A percentile compares a stretch with the other conserved stretches of the same genome.
Conservation (phyloP, 371 early-diverging fungal genomes). For the Polyrhizophydium stewartii region DNA sequence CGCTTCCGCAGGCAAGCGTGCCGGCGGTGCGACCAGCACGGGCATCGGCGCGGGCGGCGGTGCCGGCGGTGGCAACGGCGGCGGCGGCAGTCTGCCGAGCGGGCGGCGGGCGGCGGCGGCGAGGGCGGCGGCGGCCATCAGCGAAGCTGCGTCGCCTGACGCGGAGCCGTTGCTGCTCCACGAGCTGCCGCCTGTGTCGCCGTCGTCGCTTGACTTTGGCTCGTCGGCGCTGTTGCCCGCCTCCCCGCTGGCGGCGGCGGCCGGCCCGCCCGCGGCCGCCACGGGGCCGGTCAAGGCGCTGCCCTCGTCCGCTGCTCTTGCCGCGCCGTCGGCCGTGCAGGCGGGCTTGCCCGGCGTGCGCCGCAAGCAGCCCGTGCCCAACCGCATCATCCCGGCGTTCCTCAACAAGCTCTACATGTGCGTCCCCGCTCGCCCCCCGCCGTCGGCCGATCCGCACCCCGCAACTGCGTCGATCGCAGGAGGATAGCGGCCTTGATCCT, state of each 20-base stretch:
- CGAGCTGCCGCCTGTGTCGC: background rate
- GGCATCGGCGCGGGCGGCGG: background rate
- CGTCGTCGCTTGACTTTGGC: background rate
- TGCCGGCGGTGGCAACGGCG: background rate
- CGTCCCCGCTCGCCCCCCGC: background rate
- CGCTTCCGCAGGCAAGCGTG: no score
- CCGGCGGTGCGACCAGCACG: no score
- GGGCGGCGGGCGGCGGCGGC: background rate
- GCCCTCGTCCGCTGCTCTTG: background rate
- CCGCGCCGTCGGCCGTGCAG: background rate
- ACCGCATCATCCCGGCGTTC: constrained; percentile 76
- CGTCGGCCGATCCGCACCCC: no score
- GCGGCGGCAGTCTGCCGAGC: background rate
- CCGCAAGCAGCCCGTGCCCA: background rate
- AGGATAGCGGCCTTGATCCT: no score
- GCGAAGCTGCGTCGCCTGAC: background rate
- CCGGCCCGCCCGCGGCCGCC: background rate
- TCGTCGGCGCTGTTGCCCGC: no score
- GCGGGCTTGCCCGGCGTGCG: background rate
- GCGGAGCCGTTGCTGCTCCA: background rate
- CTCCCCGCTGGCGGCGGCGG: background rate
- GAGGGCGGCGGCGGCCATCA: background rate
- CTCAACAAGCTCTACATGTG: constrained; percentile 75
- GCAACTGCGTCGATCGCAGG: no score
- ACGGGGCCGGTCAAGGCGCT: background rate